Evolutionary conservation across 805 yeast species (phyloP).

Genomic region (Brettanomyces sp.): DNA sequence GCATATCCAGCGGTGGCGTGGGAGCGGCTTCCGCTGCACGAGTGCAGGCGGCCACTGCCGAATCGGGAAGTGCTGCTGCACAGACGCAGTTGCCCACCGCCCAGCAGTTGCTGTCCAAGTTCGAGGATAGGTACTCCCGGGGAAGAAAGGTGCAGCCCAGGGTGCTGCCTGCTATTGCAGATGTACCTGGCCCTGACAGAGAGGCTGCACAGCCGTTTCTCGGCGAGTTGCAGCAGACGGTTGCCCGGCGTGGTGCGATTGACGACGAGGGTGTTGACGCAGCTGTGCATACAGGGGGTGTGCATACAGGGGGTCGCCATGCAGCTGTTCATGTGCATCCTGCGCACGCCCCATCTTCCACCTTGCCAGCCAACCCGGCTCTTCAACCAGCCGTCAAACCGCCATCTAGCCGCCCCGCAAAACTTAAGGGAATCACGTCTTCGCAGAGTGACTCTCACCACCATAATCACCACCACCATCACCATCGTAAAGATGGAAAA

Average conservation of each 20-base stretch:
- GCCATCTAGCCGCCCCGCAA: neutral
- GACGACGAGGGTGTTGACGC: neutral
- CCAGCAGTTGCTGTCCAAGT: constrained; percentile 8
- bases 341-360: too few relatives aligned
- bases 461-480: neutral
- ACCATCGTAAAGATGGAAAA: neutral
- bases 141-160: constrained; percentile 19
- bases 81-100: neutral
- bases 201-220: constrained; percentile 31
- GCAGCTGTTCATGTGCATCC: too few relatives aligned
- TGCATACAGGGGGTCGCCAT: too few relatives aligned
- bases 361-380: too few relatives aligned
- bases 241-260: constrained; percentile 32
- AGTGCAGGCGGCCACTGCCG: constrained; percentile 2
- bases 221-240: constrained; percentile 43
- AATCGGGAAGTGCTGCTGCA: constrained; percentile 12
- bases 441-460: neutral
- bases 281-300: too few relatives aligned
- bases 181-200: constrained; percentile 6
- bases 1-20: neutral
- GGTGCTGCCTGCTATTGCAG: constrained; percentile 13
- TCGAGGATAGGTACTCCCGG: constrained; percentile 20
- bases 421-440: neutral
- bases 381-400: neutral
- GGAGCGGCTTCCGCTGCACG: too few relatives aligned